A percentile compares a stretch with the other conserved stretches of the same genome.
phyloP scores from a whole-genome alignment of 1,139 yeast species.

The Zygotorulaspora mrakii region DNA sequence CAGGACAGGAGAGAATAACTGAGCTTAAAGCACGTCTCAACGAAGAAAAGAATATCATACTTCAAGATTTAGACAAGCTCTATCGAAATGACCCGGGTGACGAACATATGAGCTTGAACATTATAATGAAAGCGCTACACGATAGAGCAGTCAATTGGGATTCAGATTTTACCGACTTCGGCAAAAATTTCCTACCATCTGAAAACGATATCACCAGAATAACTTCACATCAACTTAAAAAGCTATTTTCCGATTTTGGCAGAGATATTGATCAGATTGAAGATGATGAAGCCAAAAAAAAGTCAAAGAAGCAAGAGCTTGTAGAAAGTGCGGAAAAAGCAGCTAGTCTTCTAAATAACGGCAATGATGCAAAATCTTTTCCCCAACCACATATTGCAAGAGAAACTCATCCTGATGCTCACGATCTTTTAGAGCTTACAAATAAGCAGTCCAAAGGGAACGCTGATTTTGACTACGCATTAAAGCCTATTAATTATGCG shows the following conservation, averaged over 20 bases:
- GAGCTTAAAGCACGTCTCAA: constrained; percentile 54
- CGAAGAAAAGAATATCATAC: constrained; percentile 49
- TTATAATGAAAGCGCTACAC: constrained; percentile 66
- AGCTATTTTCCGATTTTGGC: constrained; percentile 55
- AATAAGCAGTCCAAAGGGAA: not conserved
- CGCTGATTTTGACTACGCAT: not conserved
- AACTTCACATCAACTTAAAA: constrained; percentile 82
- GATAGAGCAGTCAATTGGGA: constrained; percentile 89
- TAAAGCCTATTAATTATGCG: not conserved
- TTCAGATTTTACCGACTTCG: constrained; percentile 77
- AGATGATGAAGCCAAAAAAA: constrained; percentile 16
- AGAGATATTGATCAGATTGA: constrained; percentile 31
- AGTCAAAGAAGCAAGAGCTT: constrained; percentile 8
- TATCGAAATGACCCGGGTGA: constrained; percentile 58
- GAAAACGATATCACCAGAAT: constrained; percentile 91
- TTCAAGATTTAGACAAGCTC: constrained; percentile 47
- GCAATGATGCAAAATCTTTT: not conserved
- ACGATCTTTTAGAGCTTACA: too few relatives aligned
- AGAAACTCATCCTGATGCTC: too few relatives aligned
- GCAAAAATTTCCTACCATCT: constrained; percentile 72
- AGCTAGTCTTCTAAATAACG: not conserved
- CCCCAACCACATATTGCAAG: too few relatives aligned
- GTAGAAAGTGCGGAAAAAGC: not conserved
- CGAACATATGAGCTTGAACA: constrained; percentile 66
- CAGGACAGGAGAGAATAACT: constrained; percentile 57